phyloP scores from a whole-genome alignment of 192 early-diverging fungal species.

The Coemansia sp. region DNA sequence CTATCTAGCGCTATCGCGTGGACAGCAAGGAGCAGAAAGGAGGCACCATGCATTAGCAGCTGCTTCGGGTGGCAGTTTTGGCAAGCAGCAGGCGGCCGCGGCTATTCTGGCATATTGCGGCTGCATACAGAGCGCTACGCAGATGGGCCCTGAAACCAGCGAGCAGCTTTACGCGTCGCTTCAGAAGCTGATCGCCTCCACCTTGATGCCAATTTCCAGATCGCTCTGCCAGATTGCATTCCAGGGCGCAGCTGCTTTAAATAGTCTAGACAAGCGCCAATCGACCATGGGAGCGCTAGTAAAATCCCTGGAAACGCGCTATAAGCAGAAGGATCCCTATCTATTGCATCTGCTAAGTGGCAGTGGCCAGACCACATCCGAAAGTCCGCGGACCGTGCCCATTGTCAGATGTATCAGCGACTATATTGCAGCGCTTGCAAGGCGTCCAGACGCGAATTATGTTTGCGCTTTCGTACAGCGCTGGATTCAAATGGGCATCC shows the following conservation, averaged over 20 bases:
- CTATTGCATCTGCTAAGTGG: neutral
- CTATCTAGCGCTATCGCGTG: constrained; percentile 6
- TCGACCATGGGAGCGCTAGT: neutral
- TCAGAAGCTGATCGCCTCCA: neutral
- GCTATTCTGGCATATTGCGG: constrained; percentile 9
- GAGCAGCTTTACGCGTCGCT: neutral
- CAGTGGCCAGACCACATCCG: neutral
- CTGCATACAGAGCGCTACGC: constrained; percentile 2
- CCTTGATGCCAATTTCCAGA: neutral
- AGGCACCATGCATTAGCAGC: neutral
- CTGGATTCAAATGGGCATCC: neutral
- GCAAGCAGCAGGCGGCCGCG: constrained; percentile 9
- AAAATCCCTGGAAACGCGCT: neutral
- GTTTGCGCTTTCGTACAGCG: neutral
- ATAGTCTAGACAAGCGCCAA: neutral
- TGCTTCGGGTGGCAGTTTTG: neutral
- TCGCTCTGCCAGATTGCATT: constrained; percentile 4
- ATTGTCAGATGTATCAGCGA: neutral
- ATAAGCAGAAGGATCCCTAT: constrained; percentile 2
- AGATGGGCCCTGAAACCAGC: neutral
- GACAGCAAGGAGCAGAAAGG: neutral
- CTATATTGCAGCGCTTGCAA: neutral
- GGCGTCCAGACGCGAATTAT: neutral
- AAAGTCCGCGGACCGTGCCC: neutral
- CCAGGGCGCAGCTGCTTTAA: neutral